These are phyloP conservation scores for Aspergillus sp. DNA, from an alignment of 2,329 filamentous ascomycete genomes.

Conservation along the genomic window DNA sequence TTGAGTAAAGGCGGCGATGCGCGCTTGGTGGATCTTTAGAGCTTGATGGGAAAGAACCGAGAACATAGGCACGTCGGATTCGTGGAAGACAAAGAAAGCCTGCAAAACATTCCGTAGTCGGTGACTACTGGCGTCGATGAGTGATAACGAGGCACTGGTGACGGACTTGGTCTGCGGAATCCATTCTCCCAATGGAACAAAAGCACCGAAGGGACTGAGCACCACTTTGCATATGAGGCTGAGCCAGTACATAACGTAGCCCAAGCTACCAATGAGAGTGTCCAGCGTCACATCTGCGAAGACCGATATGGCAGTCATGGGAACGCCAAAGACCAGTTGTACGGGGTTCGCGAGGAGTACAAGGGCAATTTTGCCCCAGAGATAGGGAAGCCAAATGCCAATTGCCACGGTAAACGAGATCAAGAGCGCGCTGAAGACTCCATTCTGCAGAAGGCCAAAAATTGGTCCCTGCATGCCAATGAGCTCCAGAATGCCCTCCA, in stretches of 20 bases:
- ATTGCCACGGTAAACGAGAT: slow-evolving; percentile 83
- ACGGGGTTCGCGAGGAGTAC: slow-evolving; percentile 78
- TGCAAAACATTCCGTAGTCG: slow-evolving; percentile 42
- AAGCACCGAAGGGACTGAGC: slow-evolving; percentile 36
- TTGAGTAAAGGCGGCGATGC: slow-evolving; percentile 49
- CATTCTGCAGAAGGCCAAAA: slow-evolving; percentile 87
- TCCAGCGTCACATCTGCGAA: slow-evolving; percentile 81
- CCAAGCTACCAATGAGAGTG: slow-evolving; percentile 65
- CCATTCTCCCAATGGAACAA: slow-evolving; percentile 40
- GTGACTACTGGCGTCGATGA: slow-evolving; percentile 45
- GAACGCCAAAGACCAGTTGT: slow-evolving; percentile 64
- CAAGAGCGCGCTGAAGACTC: slow-evolving; percentile 87
- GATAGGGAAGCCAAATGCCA: slow-evolving; percentile 88
- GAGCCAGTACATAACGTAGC: slow-evolving; percentile 49
- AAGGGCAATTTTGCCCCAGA: slow-evolving; percentile 82
- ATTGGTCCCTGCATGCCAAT: slow-evolving; percentile 95
- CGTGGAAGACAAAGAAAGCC: slow-evolving; percentile 45
- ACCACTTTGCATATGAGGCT: slow-evolving; percentile 37
- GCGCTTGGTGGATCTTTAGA: slow-evolving; percentile 61
- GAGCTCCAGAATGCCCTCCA: slow-evolving; percentile 93
- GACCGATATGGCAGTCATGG: slow-evolving; percentile 71
- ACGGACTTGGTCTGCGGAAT: slow-evolving; percentile 39
- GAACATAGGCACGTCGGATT: slow-evolving; percentile 71
- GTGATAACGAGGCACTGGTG: slow-evolving; percentile 44
- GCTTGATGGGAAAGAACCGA: slow-evolving; percentile 75